phyloP scores from a whole-genome alignment of 345 rosid species.

The Corchorus capsularis region DNA sequence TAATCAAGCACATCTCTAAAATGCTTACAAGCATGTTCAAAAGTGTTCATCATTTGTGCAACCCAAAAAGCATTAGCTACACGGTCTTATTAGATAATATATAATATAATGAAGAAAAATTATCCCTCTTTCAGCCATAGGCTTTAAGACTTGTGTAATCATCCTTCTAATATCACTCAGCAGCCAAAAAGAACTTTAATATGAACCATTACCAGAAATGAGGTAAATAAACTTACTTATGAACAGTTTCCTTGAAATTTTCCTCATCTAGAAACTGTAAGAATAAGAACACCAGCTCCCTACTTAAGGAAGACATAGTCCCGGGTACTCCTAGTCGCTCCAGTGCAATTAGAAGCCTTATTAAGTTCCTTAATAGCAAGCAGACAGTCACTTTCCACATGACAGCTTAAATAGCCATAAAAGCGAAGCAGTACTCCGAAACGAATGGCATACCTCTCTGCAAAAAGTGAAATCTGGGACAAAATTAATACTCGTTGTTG shows the following conservation, averaged over 20 bases:
- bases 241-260: constrained; percentile 62
- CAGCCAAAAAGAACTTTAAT: neutral
- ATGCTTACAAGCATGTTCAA: neutral
- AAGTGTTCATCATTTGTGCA: neutral
- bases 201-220: constrained; percentile 3
- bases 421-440: too few species aligned
- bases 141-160: neutral
- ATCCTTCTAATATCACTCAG: constrained; percentile 4
- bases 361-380: too few species aligned
- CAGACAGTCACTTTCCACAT: too few species aligned
- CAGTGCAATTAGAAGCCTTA: too few species aligned
- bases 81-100: neutral
- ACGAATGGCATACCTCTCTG: too few species aligned
- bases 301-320: constrained; percentile 67
- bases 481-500: too few species aligned
- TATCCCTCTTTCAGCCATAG: neutral
- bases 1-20: neutral
- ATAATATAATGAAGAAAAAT: neutral
- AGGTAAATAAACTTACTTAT: constrained; percentile 45
- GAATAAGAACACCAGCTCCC: constrained; percentile 66
- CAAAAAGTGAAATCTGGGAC: too few species aligned
- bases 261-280: constrained; percentile 69
- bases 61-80: neutral
- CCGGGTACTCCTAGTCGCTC: constrained; percentile 48
- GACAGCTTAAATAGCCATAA: too few species aligned